Percentiles rank a stretch among this genome's conserved stretches.
phyloP scores from a whole-genome alignment of 139 green algal species.

The Chlorella sorokiniana region DNA sequence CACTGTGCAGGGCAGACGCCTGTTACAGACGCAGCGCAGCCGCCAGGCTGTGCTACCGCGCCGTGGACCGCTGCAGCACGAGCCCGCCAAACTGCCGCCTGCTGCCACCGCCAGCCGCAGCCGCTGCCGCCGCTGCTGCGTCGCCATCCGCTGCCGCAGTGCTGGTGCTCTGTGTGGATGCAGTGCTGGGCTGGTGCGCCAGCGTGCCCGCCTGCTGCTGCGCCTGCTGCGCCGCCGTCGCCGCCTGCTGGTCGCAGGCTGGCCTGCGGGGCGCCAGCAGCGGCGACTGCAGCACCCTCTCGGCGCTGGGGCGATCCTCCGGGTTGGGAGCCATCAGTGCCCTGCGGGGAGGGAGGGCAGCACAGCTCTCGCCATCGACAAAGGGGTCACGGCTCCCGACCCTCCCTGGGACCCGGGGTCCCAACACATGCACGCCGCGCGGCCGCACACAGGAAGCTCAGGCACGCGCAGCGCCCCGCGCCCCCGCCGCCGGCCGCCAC shows the following conservation, averaged over 20 bases:
- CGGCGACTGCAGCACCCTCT: constrained; percentile 37
- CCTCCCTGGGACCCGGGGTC: no score
- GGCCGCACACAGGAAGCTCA: neutral
- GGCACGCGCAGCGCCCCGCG: neutral
- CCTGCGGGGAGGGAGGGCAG: neutral
- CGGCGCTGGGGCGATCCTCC: constrained; percentile 59
- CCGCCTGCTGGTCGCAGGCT: no score
- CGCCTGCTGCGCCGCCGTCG: neutral
- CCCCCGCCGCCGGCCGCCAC: no score
- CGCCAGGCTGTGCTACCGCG: neutral
- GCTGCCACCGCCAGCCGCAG: neutral
- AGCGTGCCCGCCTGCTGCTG: neutral
- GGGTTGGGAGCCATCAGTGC: constrained; percentile 64
- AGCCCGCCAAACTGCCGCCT: constrained; percentile 28
- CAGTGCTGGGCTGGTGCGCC: constrained; percentile 13
- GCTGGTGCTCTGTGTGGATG: neutral
- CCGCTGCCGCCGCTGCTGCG: neutral
- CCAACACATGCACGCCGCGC: neutral
- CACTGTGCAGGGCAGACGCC: no score
- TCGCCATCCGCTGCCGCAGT: neutral
- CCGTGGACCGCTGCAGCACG: constrained; percentile 24
- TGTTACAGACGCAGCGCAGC: neutral
- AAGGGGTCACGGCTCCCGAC: no score
- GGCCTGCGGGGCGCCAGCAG: constrained; percentile 18
- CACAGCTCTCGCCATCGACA: neutral